A percentile compares a stretch with the other conserved stretches of the same genome.
These are phyloP conservation scores for Entomophthora muscae DNA, from an alignment of 371 early-diverging fungal species.

Conservation along the genomic window DNA sequence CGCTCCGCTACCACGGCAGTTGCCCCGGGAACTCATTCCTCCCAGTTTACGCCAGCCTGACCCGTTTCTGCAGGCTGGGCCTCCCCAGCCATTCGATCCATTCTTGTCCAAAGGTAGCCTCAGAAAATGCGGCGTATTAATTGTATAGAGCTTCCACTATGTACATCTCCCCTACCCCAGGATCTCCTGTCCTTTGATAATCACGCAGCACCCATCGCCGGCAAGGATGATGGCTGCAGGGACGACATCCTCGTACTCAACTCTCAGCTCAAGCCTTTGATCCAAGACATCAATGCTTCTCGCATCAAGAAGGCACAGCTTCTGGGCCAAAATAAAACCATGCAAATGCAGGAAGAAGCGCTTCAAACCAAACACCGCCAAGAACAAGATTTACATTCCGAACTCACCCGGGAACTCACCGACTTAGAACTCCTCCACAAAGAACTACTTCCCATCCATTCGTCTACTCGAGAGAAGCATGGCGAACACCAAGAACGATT, in stretches of 20 bases:
- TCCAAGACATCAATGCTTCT: neutral
- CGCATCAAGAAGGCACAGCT: neutral
- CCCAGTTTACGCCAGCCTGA: slow-evolving; percentile 32
- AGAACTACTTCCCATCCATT: neutral
- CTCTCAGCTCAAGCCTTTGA: neutral
- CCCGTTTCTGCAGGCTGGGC: neutral
- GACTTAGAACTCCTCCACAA: neutral
- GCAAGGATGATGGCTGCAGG: too few relatives aligned
- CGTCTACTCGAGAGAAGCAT: neutral
- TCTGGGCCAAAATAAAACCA: neutral
- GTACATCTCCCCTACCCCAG: neutral
- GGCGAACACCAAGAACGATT: neutral
- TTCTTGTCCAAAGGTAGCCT: neutral
- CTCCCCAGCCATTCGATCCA: neutral
- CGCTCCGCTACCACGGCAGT: slow-evolving; percentile 45
- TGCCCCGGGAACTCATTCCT: slow-evolving; percentile 69
- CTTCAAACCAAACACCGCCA: neutral
- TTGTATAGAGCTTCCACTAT: too few relatives aligned
- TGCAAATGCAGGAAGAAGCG: neutral
- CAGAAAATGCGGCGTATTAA: too few relatives aligned
- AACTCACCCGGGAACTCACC: neutral
- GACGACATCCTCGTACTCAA: neutral
- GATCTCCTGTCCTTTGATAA: neutral
- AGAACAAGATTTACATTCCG: neutral
- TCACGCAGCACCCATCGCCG: neutral